Conservation (phyloP, 257 asterid species). For the Cinchona pubescens region DNA sequence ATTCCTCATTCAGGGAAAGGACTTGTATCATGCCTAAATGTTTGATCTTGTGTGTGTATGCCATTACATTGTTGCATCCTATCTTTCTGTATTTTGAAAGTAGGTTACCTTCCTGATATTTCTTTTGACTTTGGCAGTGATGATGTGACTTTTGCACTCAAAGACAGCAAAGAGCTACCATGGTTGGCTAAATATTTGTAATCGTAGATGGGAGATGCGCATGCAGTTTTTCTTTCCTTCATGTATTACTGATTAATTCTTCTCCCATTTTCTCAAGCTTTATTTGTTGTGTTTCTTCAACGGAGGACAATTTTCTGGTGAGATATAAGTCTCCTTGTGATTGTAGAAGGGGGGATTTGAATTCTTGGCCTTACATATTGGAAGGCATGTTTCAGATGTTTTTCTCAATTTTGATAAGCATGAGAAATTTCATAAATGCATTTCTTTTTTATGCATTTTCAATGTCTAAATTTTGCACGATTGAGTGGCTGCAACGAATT, state of each 20-base stretch:
- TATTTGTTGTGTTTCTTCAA: neutral
- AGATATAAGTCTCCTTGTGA: neutral
- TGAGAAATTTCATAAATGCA: too few species aligned
- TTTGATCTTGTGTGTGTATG: too few species aligned
- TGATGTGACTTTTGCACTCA: conserved; percentile 89
- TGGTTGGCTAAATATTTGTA: conserved; percentile 81
- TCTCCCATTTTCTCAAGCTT: neutral
- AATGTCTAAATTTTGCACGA: too few species aligned
- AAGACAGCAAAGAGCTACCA: conserved; percentile 80
- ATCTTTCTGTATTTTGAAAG: neutral
- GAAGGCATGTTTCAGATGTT: neutral
- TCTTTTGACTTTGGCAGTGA: conserved; percentile 48
- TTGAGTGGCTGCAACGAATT: too few species aligned
- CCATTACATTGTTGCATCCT: neutral
- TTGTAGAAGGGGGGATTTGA: neutral
- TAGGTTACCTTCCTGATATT: neutral
- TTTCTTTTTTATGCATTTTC: too few species aligned
- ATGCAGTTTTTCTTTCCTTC: neutral
- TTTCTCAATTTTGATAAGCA: neutral
- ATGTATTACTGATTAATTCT: neutral
- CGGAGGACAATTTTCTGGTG: neutral
- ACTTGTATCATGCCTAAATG: neutral
- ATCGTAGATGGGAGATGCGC: neutral
- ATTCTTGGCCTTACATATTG: neutral
- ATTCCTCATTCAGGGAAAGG: neutral